A percentile compares a stretch with the other conserved stretches of the same genome.
Evolutionary conservation across 2,329 filamentous ascomycete species (phyloP).

Genomic region (Parafenestella ontariensis): DNA sequence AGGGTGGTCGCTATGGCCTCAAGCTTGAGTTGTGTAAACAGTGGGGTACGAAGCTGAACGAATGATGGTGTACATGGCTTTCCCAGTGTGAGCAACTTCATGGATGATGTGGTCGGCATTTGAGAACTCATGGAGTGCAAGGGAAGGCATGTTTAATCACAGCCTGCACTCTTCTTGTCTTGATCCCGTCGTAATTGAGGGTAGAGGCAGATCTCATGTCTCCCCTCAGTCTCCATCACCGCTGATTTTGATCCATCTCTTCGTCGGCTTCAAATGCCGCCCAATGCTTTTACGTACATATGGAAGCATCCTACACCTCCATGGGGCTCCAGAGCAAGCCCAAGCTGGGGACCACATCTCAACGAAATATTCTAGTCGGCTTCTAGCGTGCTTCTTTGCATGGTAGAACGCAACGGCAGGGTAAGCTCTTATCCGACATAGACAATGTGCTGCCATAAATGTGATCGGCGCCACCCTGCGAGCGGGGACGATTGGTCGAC

Average conservation of each 20-base stretch:
- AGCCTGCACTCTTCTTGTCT: no score
- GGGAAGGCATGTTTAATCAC: no score
- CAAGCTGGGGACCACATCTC: conserved; percentile 8
- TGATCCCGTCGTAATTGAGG: no score
- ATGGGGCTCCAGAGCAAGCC: no score
- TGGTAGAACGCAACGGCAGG: neutral
- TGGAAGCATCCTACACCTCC: no score
- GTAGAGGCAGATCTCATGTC: no score
- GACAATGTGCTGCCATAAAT: neutral
- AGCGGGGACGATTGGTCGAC: neutral
- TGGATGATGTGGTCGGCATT: neutral
- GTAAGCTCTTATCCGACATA: neutral
- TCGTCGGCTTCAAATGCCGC: neutral
- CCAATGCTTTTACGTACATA: no score
- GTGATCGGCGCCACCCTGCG: neutral
- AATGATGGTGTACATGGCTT: conserved; percentile 3
- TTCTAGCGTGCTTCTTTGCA: conserved; percentile 34
- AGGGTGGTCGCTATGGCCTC: conserved; percentile 14
- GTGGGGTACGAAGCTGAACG: neutral
- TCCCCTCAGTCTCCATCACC: neutral
- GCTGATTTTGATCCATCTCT: neutral
- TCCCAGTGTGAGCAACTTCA: conserved; percentile 10
- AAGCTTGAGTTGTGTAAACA: conserved; percentile 7
- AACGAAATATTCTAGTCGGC: conserved; percentile 27
- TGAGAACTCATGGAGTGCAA: neutral